Percentiles rank a stretch among this genome's conserved stretches.
Evolutionary conservation across 169 alveolate genomes (phyloP).

Genomic region (Neospora caninum): DNA sequence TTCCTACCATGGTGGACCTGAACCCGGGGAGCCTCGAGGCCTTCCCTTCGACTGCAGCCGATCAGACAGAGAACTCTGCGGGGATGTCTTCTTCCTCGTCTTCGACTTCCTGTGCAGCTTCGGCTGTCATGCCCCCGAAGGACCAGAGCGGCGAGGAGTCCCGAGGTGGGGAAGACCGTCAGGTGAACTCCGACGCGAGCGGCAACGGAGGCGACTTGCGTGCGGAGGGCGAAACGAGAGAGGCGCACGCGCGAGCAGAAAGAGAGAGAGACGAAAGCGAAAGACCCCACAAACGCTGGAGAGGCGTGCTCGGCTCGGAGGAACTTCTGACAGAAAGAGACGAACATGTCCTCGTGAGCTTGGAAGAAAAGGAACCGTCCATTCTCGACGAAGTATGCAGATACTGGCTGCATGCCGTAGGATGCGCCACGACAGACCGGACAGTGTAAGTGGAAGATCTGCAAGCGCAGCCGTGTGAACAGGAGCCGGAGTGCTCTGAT

Average conservation of each 20-base stretch:
- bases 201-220: background rate
- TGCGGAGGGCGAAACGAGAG: background rate
- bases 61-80: background rate
- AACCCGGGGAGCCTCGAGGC: background rate
- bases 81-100: background rate
- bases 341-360: background rate
- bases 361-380: background rate
- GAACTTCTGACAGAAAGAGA: constrained; percentile 13
- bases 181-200: background rate
- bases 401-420: constrained; percentile 18
- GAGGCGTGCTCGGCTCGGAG: constrained; percentile 22
- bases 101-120: background rate
- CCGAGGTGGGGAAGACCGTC: background rate
- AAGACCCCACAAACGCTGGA: background rate
- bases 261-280: background rate
- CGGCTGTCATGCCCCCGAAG: background rate
- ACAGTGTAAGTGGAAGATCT: background rate
- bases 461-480: no score
- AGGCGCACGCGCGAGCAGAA: background rate
- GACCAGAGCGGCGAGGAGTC: background rate
- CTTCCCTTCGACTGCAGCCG: background rate
- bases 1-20: background rate
- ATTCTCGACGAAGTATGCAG: constrained; percentile 14
- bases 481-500: no score
- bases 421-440: constrained; percentile 22